These are phyloP conservation scores for Ogataea haglerorum DNA, from an alignment of 805 yeast species.

Conservation along the genomic window DNA sequence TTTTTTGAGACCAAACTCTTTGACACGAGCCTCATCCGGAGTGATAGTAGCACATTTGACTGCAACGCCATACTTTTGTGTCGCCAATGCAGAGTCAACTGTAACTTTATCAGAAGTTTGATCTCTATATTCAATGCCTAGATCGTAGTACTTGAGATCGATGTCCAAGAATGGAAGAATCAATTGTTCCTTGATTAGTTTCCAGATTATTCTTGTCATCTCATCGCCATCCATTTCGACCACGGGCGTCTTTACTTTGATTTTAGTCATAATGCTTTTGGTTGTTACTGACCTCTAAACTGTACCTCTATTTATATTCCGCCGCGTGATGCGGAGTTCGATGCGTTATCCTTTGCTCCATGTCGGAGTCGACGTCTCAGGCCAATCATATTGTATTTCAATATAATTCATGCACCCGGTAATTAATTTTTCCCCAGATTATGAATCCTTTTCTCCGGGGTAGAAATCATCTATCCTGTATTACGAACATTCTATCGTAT, in stretches of 20 bases:
- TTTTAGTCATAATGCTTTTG: slow-evolving; percentile 42
- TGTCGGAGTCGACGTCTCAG: slow-evolving; percentile 1
- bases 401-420: background rate
- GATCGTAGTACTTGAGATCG: slow-evolving; percentile 87
- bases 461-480: background rate
- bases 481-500: too few relatives aligned
- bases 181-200: slow-evolving; percentile 79
- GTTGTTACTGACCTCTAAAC: background rate
- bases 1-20: slow-evolving; percentile 85
- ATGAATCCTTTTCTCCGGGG: slow-evolving; percentile 12
- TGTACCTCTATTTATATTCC: background rate
- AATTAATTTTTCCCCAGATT: background rate
- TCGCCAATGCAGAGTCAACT: slow-evolving; percentile 85
- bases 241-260: slow-evolving; percentile 80
- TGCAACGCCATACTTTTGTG: slow-evolving; percentile 84
- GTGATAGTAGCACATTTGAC: slow-evolving; percentile 98
- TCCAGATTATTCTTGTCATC: slow-evolving; percentile 96
- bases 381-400: background rate
- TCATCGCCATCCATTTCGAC: slow-evolving; percentile 99
- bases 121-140: slow-evolving; percentile 85
- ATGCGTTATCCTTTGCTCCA: background rate
- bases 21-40: slow-evolving; percentile 94
- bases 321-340: background rate
- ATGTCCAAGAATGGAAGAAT: slow-evolving; percentile 82
- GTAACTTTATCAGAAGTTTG: slow-evolving; percentile 86